These are phyloP conservation scores for Nemania abortiva DNA, from an alignment of 2,329 filamentous ascomycete genomes.

Conservation along the genomic window DNA sequence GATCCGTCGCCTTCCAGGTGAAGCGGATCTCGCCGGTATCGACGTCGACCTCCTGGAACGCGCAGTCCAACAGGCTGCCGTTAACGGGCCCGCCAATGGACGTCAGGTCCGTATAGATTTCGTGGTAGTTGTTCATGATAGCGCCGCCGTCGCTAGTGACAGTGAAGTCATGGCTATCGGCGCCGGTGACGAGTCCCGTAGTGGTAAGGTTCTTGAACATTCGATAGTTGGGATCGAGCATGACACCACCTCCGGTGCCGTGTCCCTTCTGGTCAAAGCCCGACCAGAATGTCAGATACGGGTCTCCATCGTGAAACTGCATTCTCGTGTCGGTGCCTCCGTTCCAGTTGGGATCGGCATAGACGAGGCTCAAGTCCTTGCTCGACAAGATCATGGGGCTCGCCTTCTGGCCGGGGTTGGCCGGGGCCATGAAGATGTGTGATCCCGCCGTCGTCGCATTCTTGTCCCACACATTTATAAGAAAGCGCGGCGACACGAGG, in stretches of 20 bases:
- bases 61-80: slow-evolving; percentile 52
- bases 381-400: slow-evolving; percentile 45
- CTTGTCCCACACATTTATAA: slow-evolving; percentile 41
- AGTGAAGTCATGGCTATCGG: slow-evolving; percentile 59
- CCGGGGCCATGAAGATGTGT: slow-evolving; percentile 42
- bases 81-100: slow-evolving; percentile 50
- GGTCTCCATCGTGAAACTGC: slow-evolving; percentile 49
- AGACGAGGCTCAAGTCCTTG: slow-evolving; percentile 46
- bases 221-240: slow-evolving; percentile 54
- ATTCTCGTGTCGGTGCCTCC: slow-evolving; percentile 43
- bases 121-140: slow-evolving; percentile 58
- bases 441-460: slow-evolving; percentile 36
- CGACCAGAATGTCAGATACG: slow-evolving; percentile 55
- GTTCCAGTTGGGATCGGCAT: slow-evolving; percentile 42
- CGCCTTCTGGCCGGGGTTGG: slow-evolving; percentile 24
- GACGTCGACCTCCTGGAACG: slow-evolving; percentile 56
- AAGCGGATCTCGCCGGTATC: slow-evolving; percentile 55
- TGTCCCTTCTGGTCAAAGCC: slow-evolving; percentile 48
- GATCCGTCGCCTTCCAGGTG: slow-evolving; percentile 53
- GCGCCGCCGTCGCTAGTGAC: slow-evolving; percentile 57
- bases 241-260: slow-evolving; percentile 46
- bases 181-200: slow-evolving; percentile 51
- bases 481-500: slow-evolving; percentile 41
- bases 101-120: slow-evolving; percentile 49
- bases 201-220: slow-evolving; percentile 55